Evolutionary conservation across 768 basidiomycete species (phyloP).

Genomic region (Naematelia encephala): DNA sequence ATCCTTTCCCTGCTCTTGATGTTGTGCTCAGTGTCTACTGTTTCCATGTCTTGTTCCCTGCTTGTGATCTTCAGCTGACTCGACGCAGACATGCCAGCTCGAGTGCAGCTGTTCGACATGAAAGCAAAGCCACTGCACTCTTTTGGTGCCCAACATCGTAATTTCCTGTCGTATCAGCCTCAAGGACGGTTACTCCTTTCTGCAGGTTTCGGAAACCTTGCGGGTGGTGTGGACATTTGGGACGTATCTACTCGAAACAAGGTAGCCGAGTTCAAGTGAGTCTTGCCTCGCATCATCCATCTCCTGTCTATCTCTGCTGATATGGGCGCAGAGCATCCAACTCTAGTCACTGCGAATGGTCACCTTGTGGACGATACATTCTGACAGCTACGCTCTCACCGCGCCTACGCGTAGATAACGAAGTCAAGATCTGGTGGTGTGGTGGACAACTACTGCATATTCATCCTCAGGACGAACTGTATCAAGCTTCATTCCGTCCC

Average conservation of each 20-base stretch:
- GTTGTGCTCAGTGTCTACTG: not conserved
- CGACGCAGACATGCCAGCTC: constrained; percentile 83
- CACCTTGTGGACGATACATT: constrained; percentile 84
- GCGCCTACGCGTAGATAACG: constrained; percentile 92
- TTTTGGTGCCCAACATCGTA: constrained; percentile 83
- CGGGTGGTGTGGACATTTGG: constrained; percentile 87
- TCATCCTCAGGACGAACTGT: constrained; percentile 79
- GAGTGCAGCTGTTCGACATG: constrained; percentile 84
- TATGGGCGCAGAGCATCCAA: constrained; percentile 73
- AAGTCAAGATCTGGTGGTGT: constrained; percentile 94
- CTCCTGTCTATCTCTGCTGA: constrained; percentile 15
- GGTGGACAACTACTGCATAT: constrained; percentile 80
- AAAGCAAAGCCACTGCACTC: constrained; percentile 83
- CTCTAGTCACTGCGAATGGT: constrained; percentile 93
- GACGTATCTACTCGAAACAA: constrained; percentile 83
- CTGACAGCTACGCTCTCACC: constrained; percentile 95
- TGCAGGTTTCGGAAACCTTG: constrained; percentile 95
- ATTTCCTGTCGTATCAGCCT: constrained; percentile 91
- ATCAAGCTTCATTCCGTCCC: constrained; percentile 58
- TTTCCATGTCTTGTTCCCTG: too few species aligned
- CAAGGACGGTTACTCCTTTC: constrained; percentile 81
- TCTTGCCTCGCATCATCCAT: not conserved
- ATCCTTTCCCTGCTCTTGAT: too few species aligned
- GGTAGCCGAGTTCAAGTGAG: constrained; percentile 56
- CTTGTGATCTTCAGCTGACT: constrained; percentile 5